phyloP scores from a whole-genome alignment of 768 basidiomycete genomes.

The Pulveroboletus ravenelii region DNA sequence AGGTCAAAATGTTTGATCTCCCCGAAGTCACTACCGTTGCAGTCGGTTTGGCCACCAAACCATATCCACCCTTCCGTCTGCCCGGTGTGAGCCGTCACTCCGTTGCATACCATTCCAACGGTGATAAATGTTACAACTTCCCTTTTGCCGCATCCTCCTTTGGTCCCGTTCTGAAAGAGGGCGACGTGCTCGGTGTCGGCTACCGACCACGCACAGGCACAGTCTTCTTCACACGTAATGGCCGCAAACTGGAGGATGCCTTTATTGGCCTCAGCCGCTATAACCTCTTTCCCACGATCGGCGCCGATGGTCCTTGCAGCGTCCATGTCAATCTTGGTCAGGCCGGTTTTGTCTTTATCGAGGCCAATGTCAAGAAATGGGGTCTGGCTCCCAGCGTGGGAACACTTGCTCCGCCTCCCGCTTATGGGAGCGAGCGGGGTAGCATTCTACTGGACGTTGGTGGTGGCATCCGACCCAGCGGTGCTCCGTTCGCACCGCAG shows the following conservation, averaged over 20 bases:
- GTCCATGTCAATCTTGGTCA: constrained; percentile 98
- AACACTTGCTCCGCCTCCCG: constrained; percentile 94
- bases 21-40: constrained; percentile 83
- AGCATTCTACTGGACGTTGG: constrained; percentile 94
- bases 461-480: constrained; percentile 30
- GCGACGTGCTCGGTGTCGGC: constrained; percentile 93
- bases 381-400: constrained; percentile 96
- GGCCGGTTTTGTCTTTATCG: constrained; percentile 97
- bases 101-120: constrained; percentile 92
- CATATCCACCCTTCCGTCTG: constrained; percentile 91
- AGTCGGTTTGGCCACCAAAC: constrained; percentile 93
- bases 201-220: constrained; percentile 95
- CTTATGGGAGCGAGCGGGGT: constrained; percentile 95
- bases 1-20: constrained; percentile 98
- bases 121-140: constrained; percentile 96
- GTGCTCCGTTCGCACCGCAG: constrained; percentile 39
- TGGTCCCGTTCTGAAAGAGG: constrained; percentile 82
- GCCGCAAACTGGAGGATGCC: constrained; percentile 94
- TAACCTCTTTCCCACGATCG: constrained; percentile 97
- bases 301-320: constrained; percentile 93
- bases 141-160: constrained; percentile 86
- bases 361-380: constrained; percentile 99
- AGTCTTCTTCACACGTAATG: constrained; percentile 99
- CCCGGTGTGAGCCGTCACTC: constrained; percentile 84
- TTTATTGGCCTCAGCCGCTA: constrained; percentile 84